phyloP scores from a whole-genome alignment of 495 filamentous ascomycete species.

The Monascus purpureus region DNA sequence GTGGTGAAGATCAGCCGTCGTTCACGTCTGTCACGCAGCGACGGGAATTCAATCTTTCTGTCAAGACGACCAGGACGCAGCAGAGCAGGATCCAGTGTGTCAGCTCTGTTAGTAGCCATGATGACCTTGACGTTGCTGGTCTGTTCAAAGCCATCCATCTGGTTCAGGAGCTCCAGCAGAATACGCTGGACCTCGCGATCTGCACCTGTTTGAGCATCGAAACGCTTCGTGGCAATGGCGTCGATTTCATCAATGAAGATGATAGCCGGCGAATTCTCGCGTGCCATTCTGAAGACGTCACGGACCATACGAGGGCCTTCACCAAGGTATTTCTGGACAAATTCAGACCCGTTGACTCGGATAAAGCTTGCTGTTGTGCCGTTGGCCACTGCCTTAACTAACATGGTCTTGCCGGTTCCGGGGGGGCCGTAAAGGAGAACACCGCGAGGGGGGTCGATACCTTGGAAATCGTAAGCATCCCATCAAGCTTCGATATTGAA shows the following conservation, averaged over 20 bases:
- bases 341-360: constrained; percentile 93
- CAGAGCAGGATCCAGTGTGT: constrained; percentile 89
- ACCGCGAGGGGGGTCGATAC: constrained; percentile 93
- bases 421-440: constrained; percentile 93
- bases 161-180: constrained; percentile 88
- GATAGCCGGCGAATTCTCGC: constrained; percentile 93
- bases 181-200: constrained; percentile 98
- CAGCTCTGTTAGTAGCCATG: constrained; percentile 97
- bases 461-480: constrained; percentile 25
- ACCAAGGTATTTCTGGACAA: constrained; percentile 96
- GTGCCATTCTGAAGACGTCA: constrained; percentile 97
- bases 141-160: constrained; percentile 99
- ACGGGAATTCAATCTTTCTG: constrained; percentile 96
- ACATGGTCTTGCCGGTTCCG: constrained; percentile 96
- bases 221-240: constrained; percentile 96
- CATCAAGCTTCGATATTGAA: neutral
- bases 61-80: constrained; percentile 90
- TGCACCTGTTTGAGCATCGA: constrained; percentile 94
- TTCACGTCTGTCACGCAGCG: constrained; percentile 79
- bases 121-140: constrained; percentile 98
- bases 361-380: constrained; percentile 98
- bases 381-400: constrained; percentile 96
- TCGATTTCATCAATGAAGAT: constrained; percentile 99
- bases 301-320: constrained; percentile 98
- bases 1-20: constrained; percentile 91